phyloP scores from a whole-genome alignment of 345 rosid species.

The Combretum micranthum region DNA sequence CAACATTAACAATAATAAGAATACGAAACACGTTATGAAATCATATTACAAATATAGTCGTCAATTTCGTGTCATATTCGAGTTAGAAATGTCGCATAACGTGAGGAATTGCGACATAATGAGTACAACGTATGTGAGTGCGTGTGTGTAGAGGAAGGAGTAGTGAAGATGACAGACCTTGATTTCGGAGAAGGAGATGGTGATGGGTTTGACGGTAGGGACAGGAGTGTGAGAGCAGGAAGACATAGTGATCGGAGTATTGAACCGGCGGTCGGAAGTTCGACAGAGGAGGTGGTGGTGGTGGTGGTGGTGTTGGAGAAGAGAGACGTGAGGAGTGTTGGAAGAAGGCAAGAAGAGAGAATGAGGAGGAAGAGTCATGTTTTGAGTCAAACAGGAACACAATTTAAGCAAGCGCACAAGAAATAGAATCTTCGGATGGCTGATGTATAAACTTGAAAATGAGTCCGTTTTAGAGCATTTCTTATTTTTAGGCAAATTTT shows the following conservation, averaged over 20 bases:
- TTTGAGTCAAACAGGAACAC: too few species aligned
- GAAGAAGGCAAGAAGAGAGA: too few species aligned
- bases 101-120: too few species aligned
- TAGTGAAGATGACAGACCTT: constrained; percentile 32
- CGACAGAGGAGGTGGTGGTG: not conserved
- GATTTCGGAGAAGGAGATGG: constrained; percentile 65
- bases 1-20: constrained; percentile 5
- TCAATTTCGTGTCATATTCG: not conserved
- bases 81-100: not conserved
- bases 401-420: too few species aligned
- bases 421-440: too few species aligned
- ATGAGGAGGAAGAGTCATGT: too few species aligned
- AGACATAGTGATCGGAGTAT: constrained; percentile 29
- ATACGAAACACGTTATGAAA: too few species aligned
- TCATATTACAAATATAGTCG: too few species aligned
- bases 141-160: not conserved
- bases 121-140: too few species aligned
- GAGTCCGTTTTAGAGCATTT: too few species aligned
- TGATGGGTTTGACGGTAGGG: constrained; percentile 60
- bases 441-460: too few species aligned
- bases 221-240: constrained; percentile 20
- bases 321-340: not conserved
- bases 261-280: not conserved
- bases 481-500: too few species aligned
- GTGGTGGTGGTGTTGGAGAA: not conserved